Evolutionary conservation across 2,329 filamentous ascomycete genomes (phyloP), one percentile per base, ranked within the genome.

Genomic region (Aspergillus fischeri): DNA sequence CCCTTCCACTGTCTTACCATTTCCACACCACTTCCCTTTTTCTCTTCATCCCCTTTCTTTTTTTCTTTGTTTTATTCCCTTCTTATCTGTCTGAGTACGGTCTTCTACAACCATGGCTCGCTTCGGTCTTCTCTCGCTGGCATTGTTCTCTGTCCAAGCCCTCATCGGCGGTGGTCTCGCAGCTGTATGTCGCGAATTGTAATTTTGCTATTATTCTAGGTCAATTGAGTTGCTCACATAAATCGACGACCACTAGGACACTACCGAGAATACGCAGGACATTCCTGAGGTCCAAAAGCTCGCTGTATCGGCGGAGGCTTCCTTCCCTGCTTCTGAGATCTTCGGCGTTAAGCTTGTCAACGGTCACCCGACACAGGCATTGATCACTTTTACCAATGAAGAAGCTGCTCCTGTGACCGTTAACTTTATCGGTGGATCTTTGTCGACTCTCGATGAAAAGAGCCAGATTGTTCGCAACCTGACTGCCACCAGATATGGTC

Each of bases 321-420:
- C 80, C 35, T 88, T 88, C 75, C 85, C 85, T 29, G 76, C 84
- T 63, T 80, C 83, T 57, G 91, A 95, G 80, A 87, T 96, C 76
- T 94, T 97, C 67, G 94, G 93, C 68, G 86, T 97, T 67, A 96
- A 96, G 84, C 86, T 97, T 66, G 85, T 97, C 81, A 99, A 99
- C 74, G 91, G 92, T 70, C 87, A 88, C 64, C 86, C 91, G 45
- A 96, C 92, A 62, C 86, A 90, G 75, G 89, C 92, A 38, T 78
- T 95, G 54, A 79, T 99, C 67, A 86, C 91, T 69, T 82, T 99
- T 73, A 84, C 82, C 74, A 99, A 99, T 81, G 81, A 90, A 60
- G 94, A 99, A 78, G 81, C 84, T 11, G 81, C 81, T 53, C 83
- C 92, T 25, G 84, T 99, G 70, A 84, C 83, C 60, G 81, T 99